Conservation (phyloP, 805 yeast genomes). For the Candida argentea region DNA sequence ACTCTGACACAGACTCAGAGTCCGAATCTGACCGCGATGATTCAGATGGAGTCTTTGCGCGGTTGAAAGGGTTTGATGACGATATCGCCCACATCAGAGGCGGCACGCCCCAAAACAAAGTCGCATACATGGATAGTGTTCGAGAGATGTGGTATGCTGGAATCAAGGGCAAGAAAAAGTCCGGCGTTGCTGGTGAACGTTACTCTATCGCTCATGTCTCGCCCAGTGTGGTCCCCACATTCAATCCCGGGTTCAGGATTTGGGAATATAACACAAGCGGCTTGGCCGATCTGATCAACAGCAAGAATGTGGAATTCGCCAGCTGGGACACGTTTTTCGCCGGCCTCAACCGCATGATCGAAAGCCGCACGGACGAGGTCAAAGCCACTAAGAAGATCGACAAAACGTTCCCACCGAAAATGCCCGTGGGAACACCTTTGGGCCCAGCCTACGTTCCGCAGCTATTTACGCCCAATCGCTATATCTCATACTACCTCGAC, state of each 20-base stretch:
- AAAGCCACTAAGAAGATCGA: slow-evolving; percentile 28
- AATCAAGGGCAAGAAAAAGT: slow-evolving; percentile 34
- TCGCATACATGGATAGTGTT: slow-evolving; percentile 46
- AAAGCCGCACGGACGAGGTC: slow-evolving; percentile 17
- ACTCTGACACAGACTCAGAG: slow-evolving; percentile 13
- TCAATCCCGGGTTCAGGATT: slow-evolving; percentile 71
- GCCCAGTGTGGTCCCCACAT: slow-evolving; percentile 75
- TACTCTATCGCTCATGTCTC: slow-evolving; percentile 63
- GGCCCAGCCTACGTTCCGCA: slow-evolving; percentile 78
- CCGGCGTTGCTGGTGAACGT: slow-evolving; percentile 40
- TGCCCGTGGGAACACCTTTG: slow-evolving; percentile 41
- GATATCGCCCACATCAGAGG: slow-evolving; percentile 32
- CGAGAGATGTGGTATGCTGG: slow-evolving; percentile 44
- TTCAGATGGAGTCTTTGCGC: slow-evolving; percentile 1
- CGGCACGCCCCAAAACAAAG: slow-evolving; percentile 63
- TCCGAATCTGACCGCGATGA: slow-evolving; percentile 14
- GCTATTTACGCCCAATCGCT: slow-evolving; percentile 60
- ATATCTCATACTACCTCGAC: slow-evolving; percentile 68
- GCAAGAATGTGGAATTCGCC: slow-evolving; percentile 17
- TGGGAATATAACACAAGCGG: slow-evolving; percentile 79
- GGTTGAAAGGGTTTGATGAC: slow-evolving; percentile 6
- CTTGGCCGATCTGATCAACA: too few relatives aligned
- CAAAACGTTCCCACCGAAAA: slow-evolving; percentile 50
- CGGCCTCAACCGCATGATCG: slow-evolving; percentile 28
- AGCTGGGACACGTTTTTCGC: slow-evolving; percentile 55